Base-by-base conservation (phyloP, 495 filamentous ascomycete species). In the Penicillium argentinense region DNA sequence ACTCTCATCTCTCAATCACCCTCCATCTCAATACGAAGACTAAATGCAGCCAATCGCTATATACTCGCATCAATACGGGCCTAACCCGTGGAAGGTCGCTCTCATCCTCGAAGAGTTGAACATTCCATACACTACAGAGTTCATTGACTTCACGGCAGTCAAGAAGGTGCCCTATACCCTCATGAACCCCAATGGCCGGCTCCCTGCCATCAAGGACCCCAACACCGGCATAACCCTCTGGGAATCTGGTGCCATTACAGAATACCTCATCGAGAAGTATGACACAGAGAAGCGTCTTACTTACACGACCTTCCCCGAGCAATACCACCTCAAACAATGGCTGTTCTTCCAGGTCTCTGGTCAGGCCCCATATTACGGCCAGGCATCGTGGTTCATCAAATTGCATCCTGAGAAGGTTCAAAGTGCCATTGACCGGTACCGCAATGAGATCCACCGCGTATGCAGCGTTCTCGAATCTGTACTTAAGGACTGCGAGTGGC, bases 181-280 rank as follows among this genome's bases (percentile, higher is more conserved):
- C 13, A 49, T 84, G 61, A 87, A 86, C 54, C 84, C 83, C 38
- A 87, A 88, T 59, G 85, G 84, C 13, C 81, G 85, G 9, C 42
- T 66, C 8, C 69, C 71, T 19, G 57, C 67, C 16, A 76, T 87
- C 47, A 53, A 82, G 12, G 84, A 86, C 57, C 71, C 76, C 13
- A 87, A 88, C 64, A 81, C 74, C 1, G 70, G 59, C 49, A 47
- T 86, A 38, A 80, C 66, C 0, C 56, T 87, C 6, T 86, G 80
- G 79, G 83, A 87, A 55, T 80, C 77, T 4, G 84, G 82, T 39
- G 84, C 85, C 22, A 85, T 86, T 57, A 39, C 85, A 51, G 64
- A 81, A 42, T 88, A 88, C 51, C 62, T 87, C 5, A 52, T 83
- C 19, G 79, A 83, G 11, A 68, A 60, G 16, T 87, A 87, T 66